Base-by-base conservation (phyloP, 1,139 yeast species). In the Lodderomyces parapsilosis region DNA sequence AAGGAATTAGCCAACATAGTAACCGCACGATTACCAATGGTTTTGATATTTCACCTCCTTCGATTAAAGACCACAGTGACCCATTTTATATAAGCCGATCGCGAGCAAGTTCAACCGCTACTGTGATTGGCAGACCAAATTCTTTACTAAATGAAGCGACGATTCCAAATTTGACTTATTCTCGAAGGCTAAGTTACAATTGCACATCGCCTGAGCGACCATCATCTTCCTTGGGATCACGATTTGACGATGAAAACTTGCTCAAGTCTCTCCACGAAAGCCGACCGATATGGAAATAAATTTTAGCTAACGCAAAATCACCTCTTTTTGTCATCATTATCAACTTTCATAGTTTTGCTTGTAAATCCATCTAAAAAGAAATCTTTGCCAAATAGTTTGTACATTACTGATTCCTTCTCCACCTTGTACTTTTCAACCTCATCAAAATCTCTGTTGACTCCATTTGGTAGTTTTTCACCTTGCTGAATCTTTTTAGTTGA, bases 361-460 rank as follows among this genome's bases (percentile, higher is more conserved):
- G 78, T 73, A 44, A 70, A 68, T 15, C 78, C 78, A 44, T 73
- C 78, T 43, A 71, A 58, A 49, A 68, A 73, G 56, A 66, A 71
- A 47, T 73, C 78, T 41, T 55, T 59, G 1, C 78, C 78, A 51
- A 73, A 73, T 13, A 72, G 42, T 49, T 58, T 62, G 51, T 68
- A 71, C 67, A 65, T 59, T 45, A 63, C 51, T 47, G 74, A 66
- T 36, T 66, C 57, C 49, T 58, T 62, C 50, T 73, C 78, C 4
- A 60, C 65, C 38, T 56, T 51, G 71, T 73, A 67, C 49, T 72
- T 73, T 50, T 73, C 78, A 2, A 49, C 61, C 47, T 71, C 76
- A 42, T 57, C 67, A 44, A 64, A 73, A 43, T 59, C 62, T 24
- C 77, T 52, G 8, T 66, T 59, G 32, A 60, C 60, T 23, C 58